Evolutionary conservation across 2,329 filamentous ascomycete species (phyloP), one percentile per base, ranked within the genome.

Genomic region (Fusarium pseudonygamai): DNA sequence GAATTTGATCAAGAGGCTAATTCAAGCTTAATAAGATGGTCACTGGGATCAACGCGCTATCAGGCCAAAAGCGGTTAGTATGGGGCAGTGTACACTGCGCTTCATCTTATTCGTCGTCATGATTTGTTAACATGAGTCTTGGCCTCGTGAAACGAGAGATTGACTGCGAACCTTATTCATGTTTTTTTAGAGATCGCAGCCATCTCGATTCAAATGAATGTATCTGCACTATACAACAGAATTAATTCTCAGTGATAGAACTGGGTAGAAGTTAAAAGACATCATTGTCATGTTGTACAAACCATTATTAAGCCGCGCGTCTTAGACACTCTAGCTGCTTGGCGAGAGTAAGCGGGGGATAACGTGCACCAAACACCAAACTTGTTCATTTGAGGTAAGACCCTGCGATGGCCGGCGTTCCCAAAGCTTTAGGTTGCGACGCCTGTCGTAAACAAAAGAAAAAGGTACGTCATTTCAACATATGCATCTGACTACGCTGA

Each of bases 371-470:
- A 28, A 24, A 16, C 22, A 37, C 7, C 15, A 40, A n/a, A 15
- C n/a, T 37, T 30, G 13, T n/a, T 36, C 30, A 20, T 37, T 37
- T 55, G 30, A 42, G 42, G 42, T 4, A 43, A 36, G 57, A 43
- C 42, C 43, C 24, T 26, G 49, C 60, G 45, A 60, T 70, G 67
- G 67, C 67, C 2, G 67, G 67, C 2, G 67, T 70, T 7, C 67
- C 67, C 2, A 56, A 45, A 5, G 60, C 53, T 4, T 30, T 22
- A 28, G 67, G 67, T 1, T 70, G 67, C 24, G 55, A 66, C 34
- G 47, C 49, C 0, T 70, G 67, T 28, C 66, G 67, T 1, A 70
- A 42, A 7, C 66, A 66, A 5, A 70, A 70, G n/a, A 70, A 70
- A 20, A 70, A 60, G 55, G 67, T 66, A 42, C 6, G 16, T 15